Evolutionary conservation across 257 asterid genomes (phyloP).

Genomic region (Nemophila menziesii): DNA sequence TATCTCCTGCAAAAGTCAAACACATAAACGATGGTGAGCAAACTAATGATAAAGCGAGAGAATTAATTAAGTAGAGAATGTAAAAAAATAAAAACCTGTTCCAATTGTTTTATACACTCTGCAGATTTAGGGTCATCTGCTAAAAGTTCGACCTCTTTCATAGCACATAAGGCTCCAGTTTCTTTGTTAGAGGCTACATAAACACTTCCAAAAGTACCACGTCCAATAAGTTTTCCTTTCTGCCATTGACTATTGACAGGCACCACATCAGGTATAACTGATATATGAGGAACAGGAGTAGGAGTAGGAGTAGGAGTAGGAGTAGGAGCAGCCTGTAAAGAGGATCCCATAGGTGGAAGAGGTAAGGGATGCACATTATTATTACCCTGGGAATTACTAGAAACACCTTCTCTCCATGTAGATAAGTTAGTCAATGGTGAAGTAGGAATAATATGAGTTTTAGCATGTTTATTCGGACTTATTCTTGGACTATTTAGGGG

Average conservation of each 20-base stretch:
- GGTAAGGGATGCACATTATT: conserved; percentile 3
- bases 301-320: conserved; percentile 34
- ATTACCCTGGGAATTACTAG: not conserved
- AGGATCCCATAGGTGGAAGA: too few species aligned
- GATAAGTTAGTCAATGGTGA: conserved; percentile 18
- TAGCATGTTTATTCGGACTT: not conserved
- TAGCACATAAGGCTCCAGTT: conserved; percentile 91
- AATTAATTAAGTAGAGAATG: not conserved
- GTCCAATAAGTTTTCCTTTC: conserved; percentile 21
- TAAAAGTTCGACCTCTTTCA: conserved; percentile 89
- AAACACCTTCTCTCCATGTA: not conserved
- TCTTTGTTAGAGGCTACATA: conserved; percentile 78
- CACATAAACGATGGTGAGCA: not conserved
- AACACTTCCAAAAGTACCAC: conserved; percentile 86
- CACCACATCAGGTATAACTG: conserved; percentile 28
- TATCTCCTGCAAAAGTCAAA: conserved; percentile 49
- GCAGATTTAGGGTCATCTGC: conserved; percentile 74
- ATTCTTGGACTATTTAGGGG: conserved; percentile 45
- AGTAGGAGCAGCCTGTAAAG: too few species aligned
- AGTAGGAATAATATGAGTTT: conserved; percentile 9
- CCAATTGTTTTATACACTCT: conserved; percentile 69
- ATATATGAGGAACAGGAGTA: conserved; percentile 27
- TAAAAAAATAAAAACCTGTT: conserved; percentile 7
- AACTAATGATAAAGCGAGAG: not conserved
- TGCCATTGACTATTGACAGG: conserved; percentile 62